Percentiles rank a stretch among this genome's conserved stretches.
Conservation (phyloP, 805 yeast genomes). For the Yamadazyma akitaensis region DNA sequence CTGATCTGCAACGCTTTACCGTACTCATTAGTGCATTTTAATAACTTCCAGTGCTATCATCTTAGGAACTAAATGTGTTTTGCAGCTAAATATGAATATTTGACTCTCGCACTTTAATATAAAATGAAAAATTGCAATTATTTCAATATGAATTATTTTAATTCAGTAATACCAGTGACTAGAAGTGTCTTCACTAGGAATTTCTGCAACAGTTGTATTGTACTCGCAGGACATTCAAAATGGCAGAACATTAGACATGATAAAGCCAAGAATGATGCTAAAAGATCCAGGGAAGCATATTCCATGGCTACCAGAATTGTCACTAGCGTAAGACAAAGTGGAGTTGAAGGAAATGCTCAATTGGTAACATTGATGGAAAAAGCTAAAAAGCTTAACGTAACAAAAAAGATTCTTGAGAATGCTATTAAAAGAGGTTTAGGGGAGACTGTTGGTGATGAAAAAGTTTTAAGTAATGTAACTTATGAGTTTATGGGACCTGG, state of each 20-base stretch:
- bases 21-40: too few species aligned
- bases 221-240: slow-evolving; percentile 81
- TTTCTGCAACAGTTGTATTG: neutral
- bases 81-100: neutral
- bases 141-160: neutral
- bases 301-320: slow-evolving; percentile 71
- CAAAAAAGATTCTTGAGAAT: slow-evolving; percentile 81
- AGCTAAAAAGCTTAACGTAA: slow-evolving; percentile 72
- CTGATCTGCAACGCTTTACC: too few species aligned
- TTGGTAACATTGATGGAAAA: slow-evolving; percentile 71
- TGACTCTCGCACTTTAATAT: neutral
- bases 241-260: slow-evolving; percentile 96
- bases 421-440: slow-evolving; percentile 87
- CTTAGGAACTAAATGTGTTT: too few species aligned
- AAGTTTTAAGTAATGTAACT: slow-evolving; percentile 48
- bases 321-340: slow-evolving; percentile 72
- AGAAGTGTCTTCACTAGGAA: neutral
- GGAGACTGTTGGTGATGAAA: slow-evolving; percentile 46
- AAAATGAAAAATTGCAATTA: neutral
- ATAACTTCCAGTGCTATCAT: too few species aligned
- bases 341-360: slow-evolving; percentile 59
- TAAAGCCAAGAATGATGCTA: slow-evolving; percentile 88
- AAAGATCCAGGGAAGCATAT: slow-evolving; percentile 64
- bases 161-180: neutral
- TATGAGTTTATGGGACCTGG: slow-evolving; percentile 95